Percentiles rank a stretch among this genome's conserved stretches.
These are phyloP conservation scores for Plasmodium gaboni DNA, from an alignment of 169 alveolate species.

Conservation along the genomic window DNA sequence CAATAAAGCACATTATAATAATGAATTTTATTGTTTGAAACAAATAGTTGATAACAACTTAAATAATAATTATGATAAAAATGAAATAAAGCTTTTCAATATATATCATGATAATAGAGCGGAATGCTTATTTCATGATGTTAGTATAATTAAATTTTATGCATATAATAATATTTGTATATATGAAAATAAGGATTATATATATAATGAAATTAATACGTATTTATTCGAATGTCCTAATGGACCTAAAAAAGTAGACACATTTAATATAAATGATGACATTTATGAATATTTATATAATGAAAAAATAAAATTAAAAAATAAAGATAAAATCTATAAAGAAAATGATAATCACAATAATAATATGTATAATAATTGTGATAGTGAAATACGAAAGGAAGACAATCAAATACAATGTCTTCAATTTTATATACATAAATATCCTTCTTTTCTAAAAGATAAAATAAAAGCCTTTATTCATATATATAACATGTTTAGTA, in stretches of 20 bases:
- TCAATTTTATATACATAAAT: slow-evolving; percentile 72
- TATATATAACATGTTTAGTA: slow-evolving; percentile 73
- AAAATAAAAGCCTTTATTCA: slow-evolving; percentile 72
- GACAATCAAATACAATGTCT: slow-evolving; percentile 15
- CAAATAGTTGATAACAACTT: slow-evolving; percentile 67
- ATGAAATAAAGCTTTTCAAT: slow-evolving; percentile 60
- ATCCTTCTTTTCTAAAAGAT: slow-evolving; percentile 69
- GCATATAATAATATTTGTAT: slow-evolving; percentile 60
- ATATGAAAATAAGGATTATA: slow-evolving; percentile 67
- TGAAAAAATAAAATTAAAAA: slow-evolving; percentile 49
- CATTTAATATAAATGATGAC: slow-evolving; percentile 30
- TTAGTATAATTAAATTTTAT: slow-evolving; percentile 61
- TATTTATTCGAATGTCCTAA: slow-evolving; percentile 43
- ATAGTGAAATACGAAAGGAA: slow-evolving; percentile 6
- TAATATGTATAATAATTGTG: neutral
- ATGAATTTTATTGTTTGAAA: slow-evolving; percentile 51
- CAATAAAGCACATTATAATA: neutral
- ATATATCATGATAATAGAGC: slow-evolving; percentile 77
- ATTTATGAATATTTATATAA: slow-evolving; percentile 74
- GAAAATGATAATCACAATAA: neutral
- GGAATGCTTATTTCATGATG: slow-evolving; percentile 71
- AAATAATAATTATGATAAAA: slow-evolving; percentile 73
- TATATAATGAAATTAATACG: slow-evolving; percentile 51
- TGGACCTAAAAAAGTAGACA: slow-evolving; percentile 9
- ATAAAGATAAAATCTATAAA: slow-evolving; percentile 2